A percentile compares a stretch with the other conserved stretches of the same genome.
These are phyloP conservation scores for Fagopyrum esculentum DNA, from an alignment of 148 eudicot genomes.

Conservation along the genomic window DNA sequence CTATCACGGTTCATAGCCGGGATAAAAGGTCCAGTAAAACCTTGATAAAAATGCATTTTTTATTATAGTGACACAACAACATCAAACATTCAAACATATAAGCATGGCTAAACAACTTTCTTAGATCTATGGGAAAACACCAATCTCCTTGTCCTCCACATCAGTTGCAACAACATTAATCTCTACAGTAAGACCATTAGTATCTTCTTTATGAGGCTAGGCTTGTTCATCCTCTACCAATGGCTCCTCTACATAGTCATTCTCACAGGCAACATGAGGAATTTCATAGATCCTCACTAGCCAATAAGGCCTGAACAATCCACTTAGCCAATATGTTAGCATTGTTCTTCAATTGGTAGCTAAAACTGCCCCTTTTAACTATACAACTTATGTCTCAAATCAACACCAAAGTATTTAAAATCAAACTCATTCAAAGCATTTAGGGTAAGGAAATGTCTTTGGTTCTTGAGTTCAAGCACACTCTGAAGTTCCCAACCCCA, in stretches of 20 bases:
- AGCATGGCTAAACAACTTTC: too few relatives aligned
- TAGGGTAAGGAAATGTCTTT: conserved; percentile 61
- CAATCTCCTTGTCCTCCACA: conserved; percentile 56
- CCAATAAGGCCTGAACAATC: conserved; percentile 87
- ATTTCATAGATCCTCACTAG: conserved; percentile 89
- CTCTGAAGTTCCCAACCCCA: conserved; percentile 85
- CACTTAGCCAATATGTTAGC: conserved; percentile 88
- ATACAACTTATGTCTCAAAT: conserved; percentile 93
- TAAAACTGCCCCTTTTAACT: conserved; percentile 91
- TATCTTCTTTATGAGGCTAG: conserved; percentile 78
- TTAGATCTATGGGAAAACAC: conserved; percentile 36
- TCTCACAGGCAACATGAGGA: conserved; percentile 90
- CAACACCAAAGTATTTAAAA: conserved; percentile 82
- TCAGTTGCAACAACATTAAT: conserved; percentile 46
- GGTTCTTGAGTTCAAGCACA: conserved; percentile 50
- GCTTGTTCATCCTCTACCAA: conserved; percentile 90
- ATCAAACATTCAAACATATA: too few relatives aligned
- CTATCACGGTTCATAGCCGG: too few relatives aligned
- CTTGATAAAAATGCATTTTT: too few relatives aligned
- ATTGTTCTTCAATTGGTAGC: conserved; percentile 94
- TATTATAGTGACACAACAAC: too few relatives aligned
- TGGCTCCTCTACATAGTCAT: conserved; percentile 94
- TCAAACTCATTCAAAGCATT: conserved; percentile 95
- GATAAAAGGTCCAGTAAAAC: too few relatives aligned
- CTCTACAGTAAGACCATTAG: conserved; percentile 33